Conservation (phyloP, 2,329 filamentous ascomycete genomes). For the Fusarium torreyae region DNA sequence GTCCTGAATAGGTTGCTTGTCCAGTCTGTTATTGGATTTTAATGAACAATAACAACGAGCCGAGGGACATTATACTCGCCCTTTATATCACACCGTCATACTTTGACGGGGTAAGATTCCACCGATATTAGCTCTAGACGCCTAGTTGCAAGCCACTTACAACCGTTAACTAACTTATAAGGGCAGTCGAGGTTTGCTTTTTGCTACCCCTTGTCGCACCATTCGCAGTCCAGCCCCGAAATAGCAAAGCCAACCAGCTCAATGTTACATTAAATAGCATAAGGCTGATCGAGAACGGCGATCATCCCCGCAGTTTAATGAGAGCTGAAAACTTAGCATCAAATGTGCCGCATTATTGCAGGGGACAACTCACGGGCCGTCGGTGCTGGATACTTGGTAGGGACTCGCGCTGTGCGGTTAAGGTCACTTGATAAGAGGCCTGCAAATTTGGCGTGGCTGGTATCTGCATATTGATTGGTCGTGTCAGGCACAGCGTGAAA, state of each 20-base stretch:
- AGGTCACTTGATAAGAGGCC: background rate
- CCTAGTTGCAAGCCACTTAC: background rate
- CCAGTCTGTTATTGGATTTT: background rate
- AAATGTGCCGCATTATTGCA: conserved; percentile 1
- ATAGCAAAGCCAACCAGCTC: background rate
- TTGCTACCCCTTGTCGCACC: background rate
- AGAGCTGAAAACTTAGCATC: conserved; percentile 26
- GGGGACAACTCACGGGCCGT: conserved; percentile 15
- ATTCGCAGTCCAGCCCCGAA: conserved; percentile 4
- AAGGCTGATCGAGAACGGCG: conserved; percentile 21
- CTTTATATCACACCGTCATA: conserved; percentile 16
- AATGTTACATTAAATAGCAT: background rate
- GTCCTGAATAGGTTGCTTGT: no score
- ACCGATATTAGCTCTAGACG: conserved; percentile 4
- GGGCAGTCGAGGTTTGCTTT: background rate
- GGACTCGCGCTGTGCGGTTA: conserved; percentile 1
- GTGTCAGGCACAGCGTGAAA: background rate
- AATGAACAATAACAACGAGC: rapidly evolving
- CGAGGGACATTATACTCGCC: no score
- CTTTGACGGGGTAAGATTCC: conserved; percentile 12
- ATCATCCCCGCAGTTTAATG: conserved; percentile 7
- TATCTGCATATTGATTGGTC: background rate
- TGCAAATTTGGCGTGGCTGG: background rate
- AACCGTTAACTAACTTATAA: background rate
- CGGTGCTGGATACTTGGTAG: background rate